Percentiles rank a stretch among this genome's conserved stretches.
phyloP scores from a whole-genome alignment of 2,329 filamentous ascomycete genomes.

The Venturia pyrina region DNA sequence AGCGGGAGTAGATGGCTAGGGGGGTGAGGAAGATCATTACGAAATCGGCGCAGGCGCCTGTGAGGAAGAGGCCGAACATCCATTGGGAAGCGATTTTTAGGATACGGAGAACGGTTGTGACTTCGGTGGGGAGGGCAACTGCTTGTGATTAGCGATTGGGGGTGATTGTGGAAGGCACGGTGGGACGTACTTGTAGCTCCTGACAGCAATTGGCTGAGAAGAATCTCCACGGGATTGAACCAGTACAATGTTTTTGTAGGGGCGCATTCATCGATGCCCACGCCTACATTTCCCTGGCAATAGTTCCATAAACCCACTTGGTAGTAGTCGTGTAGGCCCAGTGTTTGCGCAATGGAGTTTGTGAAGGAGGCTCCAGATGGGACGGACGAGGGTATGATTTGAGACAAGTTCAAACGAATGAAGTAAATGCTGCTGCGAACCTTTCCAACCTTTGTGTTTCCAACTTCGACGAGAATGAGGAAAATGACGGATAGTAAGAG shows the following conservation, averaged over 20 bases:
- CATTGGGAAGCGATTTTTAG: slow-evolving; percentile 65
- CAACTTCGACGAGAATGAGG: slow-evolving; percentile 70
- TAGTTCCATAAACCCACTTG: slow-evolving; percentile 86
- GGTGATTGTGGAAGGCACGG: not conserved
- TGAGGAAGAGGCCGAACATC: slow-evolving; percentile 86
- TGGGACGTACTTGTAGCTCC: slow-evolving; percentile 59
- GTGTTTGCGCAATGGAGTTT: slow-evolving; percentile 75
- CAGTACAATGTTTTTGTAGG: slow-evolving; percentile 62
- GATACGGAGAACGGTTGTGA: slow-evolving; percentile 59
- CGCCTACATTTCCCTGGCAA: slow-evolving; percentile 72
- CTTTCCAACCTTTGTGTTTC: slow-evolving; percentile 54
- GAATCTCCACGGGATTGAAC: slow-evolving; percentile 82
- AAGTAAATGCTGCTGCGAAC: slow-evolving; percentile 61
- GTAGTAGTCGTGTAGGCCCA: slow-evolving; percentile 91
- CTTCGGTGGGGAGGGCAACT: slow-evolving; percentile 67
- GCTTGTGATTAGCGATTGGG: slow-evolving; percentile 7
- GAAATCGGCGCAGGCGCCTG: slow-evolving; percentile 58
- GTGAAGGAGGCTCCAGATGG: slow-evolving; percentile 60
- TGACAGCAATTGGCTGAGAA: slow-evolving; percentile 68
- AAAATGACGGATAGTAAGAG: slow-evolving; percentile 71
- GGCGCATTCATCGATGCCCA: slow-evolving; percentile 70
- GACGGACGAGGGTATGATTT: slow-evolving; percentile 66
- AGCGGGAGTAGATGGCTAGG: slow-evolving; percentile 42
- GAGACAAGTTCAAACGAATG: slow-evolving; percentile 70
- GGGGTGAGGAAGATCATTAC: slow-evolving; percentile 58